Conservation (phyloP, 2,329 filamentous ascomycete species). For the Whalleya microplaca region DNA sequence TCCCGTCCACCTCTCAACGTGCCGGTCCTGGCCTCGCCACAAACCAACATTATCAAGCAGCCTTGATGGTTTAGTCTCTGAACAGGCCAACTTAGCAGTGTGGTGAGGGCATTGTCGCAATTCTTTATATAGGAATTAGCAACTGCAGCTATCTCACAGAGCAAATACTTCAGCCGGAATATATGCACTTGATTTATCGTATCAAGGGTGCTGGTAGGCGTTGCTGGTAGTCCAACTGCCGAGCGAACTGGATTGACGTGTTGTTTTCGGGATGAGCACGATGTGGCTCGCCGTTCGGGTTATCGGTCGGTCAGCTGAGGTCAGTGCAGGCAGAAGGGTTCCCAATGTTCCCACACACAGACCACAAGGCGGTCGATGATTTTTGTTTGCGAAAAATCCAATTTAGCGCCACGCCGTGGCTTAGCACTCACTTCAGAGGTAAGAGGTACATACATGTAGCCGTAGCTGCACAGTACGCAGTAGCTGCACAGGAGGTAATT, state of each 20-base stretch:
- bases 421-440: no score
- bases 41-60: constrained; percentile 9
- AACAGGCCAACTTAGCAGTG: constrained; percentile 7
- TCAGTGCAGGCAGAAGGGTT: constrained; percentile 20
- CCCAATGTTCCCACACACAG: neutral
- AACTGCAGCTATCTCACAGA: neutral
- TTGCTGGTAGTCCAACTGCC: constrained; percentile 18
- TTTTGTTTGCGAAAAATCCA: constrained; percentile 6
- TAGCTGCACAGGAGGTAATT: no score
- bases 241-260: constrained; percentile 25
- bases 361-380: constrained; percentile 16
- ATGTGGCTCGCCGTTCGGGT: constrained; percentile 13
- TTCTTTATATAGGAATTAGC: neutral
- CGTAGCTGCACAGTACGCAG: no score
- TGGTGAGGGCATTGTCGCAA: constrained; percentile 9
- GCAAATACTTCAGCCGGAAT: neutral
- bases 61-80: constrained; percentile 4
- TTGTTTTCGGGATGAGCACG: constrained; percentile 26
- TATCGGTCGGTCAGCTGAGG: neutral
- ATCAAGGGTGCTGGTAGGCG: constrained; percentile 3
- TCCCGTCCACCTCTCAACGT: constrained; percentile 20
- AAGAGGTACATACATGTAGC: no score
- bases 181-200: constrained; percentile 10
- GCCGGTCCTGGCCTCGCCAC: constrained; percentile 8
- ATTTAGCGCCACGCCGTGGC: constrained; percentile 16